Percentiles rank a stretch among this genome's conserved stretches.
phyloP scores from a whole-genome alignment of 2,329 filamentous ascomycete genomes.

The Penicillium freii region DNA sequence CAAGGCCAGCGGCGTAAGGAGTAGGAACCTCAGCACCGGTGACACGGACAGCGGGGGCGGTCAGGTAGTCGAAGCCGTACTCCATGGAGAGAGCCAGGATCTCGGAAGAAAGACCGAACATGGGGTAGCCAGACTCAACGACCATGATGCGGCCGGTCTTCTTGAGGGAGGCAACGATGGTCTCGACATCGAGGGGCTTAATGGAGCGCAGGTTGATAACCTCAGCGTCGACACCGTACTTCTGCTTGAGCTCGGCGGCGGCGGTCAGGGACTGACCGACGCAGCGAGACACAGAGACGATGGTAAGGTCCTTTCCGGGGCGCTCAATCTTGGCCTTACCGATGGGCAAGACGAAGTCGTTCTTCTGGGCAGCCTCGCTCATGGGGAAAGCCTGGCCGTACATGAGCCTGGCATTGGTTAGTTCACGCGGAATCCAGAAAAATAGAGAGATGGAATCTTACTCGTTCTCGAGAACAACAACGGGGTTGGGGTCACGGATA shows the following conservation, averaged over 20 bases:
- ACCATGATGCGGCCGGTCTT: constrained; percentile 91
- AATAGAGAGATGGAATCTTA: constrained; percentile 32
- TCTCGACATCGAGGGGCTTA: constrained; percentile 93
- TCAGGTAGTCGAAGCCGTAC: constrained; percentile 96
- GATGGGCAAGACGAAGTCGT: constrained; percentile 95
- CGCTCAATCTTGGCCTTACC: constrained; percentile 99
- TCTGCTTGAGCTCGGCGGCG: constrained; percentile 88
- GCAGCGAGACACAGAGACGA: constrained; percentile 90
- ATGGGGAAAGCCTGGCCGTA: constrained; percentile 96
- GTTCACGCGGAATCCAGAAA: background rate
- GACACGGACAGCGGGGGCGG: constrained; percentile 87
- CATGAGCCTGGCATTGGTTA: constrained; percentile 54
- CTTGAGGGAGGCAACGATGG: constrained; percentile 96
- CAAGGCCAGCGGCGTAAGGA: constrained; percentile 87
- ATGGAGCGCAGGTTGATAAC: constrained; percentile 97
- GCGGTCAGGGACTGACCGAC: constrained; percentile 88
- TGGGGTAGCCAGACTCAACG: constrained; percentile 94
- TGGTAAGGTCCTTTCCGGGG: constrained; percentile 89
- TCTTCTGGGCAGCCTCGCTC: constrained; percentile 92
- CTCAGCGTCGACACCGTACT: constrained; percentile 93
- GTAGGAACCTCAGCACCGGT: constrained; percentile 95
- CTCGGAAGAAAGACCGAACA: constrained; percentile 88
- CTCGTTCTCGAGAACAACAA: constrained; percentile 87
- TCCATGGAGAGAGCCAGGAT: constrained; percentile 94
- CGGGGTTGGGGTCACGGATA: constrained; percentile 96